Conservation (phyloP, 208 protist genomes). For the Trichomonas tenax region DNA sequence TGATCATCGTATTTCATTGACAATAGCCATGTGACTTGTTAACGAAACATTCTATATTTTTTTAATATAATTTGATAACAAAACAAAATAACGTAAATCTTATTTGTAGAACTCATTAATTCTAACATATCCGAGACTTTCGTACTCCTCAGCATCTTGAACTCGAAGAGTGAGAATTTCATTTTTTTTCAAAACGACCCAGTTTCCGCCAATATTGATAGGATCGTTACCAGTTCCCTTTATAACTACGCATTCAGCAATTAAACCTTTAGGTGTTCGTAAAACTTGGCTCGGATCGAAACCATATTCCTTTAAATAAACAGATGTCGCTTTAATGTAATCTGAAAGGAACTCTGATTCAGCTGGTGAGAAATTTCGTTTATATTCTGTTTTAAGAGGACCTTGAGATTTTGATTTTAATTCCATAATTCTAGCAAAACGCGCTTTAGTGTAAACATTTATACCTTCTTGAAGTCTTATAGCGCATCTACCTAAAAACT, state of each 20-base stretch:
- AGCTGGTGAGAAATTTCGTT: background rate
- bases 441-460: background rate
- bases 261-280: background rate
- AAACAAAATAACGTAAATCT: no score
- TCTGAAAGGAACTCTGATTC: background rate
- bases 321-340: background rate
- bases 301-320: background rate
- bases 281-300: background rate
- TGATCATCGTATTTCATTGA: no score
- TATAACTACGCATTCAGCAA: background rate
- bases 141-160: background rate
- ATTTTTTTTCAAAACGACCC: background rate
- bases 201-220: background rate
- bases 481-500: background rate
- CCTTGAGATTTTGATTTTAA: background rate
- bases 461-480: background rate
- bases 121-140: background rate
- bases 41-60: no score
- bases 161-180: background rate
- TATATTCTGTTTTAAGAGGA: background rate
- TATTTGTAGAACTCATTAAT: background rate
- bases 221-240: background rate
- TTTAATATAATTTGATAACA: no score
- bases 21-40: no score
- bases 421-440: background rate